Conservation (phyloP, 495 filamentous ascomycete genomes). For the Hypomontagnella monticulosa region DNA sequence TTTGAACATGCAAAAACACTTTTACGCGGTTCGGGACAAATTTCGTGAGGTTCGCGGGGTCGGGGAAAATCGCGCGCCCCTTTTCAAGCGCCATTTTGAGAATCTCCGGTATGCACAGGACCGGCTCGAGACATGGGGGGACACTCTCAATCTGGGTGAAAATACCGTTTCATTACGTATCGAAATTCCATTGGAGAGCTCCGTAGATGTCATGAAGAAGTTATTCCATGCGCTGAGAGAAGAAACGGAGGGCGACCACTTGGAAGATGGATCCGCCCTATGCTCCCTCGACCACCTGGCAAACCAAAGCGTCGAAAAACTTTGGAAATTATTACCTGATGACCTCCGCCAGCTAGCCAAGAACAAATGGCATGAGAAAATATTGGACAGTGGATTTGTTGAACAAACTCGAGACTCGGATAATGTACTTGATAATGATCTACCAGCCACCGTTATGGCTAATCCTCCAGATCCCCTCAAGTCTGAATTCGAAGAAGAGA, state of each 20-base stretch:
- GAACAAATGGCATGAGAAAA: neutral
- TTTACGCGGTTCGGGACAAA: neutral
- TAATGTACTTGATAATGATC: neutral
- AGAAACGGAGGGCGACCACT: neutral
- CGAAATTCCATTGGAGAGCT: neutral
- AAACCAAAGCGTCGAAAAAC: neutral
- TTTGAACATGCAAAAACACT: neutral
- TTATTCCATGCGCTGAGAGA: neutral
- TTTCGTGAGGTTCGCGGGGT: neutral
- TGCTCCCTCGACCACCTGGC: neutral
- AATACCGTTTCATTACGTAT: neutral
- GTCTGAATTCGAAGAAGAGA: neutral
- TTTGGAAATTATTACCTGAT: neutral
- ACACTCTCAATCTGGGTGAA: neutral
- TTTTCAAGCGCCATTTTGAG: neutral
- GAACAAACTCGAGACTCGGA: neutral
- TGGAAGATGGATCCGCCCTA: neutral
- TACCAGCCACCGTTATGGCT: neutral
- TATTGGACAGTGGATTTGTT: neutral
- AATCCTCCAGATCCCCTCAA: neutral
- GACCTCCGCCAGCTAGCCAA: neutral
- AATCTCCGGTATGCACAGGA: conserved; percentile 1
- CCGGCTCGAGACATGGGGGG: neutral
- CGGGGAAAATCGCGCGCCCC: neutral
- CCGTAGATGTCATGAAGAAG: neutral